Conservation (phyloP, 768 basidiomycete genomes). For the Mycena sanguinolenta region DNA sequence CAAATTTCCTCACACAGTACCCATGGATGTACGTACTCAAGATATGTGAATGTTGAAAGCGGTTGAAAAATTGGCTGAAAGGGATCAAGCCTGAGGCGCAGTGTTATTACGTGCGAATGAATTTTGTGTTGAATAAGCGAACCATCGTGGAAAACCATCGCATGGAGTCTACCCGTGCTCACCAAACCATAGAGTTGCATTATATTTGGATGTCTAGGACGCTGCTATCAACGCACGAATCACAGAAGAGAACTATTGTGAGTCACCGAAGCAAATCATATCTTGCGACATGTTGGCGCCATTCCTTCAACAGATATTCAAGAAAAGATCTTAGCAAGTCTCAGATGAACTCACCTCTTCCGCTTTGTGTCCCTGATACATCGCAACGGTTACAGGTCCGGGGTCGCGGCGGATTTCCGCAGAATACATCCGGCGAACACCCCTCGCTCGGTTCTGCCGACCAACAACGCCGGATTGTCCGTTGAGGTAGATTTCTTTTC, state of each 20-base stretch:
- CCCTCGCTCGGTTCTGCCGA: not conserved
- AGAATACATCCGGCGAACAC: constrained; percentile 7
- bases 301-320: not conserved
- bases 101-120: too few relatives aligned
- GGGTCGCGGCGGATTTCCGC: not conserved
- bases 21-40: not conserved
- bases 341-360: not conserved
- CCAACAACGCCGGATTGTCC: not conserved
- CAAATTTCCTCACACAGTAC: too few relatives aligned
- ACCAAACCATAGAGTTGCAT: too few relatives aligned
- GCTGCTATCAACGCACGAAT: too few relatives aligned
- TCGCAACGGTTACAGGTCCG: not conserved
- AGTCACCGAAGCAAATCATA: too few relatives aligned
- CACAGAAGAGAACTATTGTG: too few relatives aligned
- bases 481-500: not conserved
- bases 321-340: not conserved
- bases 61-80: not conserved
- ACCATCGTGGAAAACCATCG: too few relatives aligned
- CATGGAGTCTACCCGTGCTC: too few relatives aligned
- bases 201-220: constrained; percentile 1
- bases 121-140: too few relatives aligned
- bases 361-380: constrained; percentile 7
- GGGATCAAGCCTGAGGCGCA: not conserved
- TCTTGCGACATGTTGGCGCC: not conserved
- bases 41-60: not conserved